Conservation (phyloP, 257 asterid genomes). For the Thymus mandschuricus region DNA sequence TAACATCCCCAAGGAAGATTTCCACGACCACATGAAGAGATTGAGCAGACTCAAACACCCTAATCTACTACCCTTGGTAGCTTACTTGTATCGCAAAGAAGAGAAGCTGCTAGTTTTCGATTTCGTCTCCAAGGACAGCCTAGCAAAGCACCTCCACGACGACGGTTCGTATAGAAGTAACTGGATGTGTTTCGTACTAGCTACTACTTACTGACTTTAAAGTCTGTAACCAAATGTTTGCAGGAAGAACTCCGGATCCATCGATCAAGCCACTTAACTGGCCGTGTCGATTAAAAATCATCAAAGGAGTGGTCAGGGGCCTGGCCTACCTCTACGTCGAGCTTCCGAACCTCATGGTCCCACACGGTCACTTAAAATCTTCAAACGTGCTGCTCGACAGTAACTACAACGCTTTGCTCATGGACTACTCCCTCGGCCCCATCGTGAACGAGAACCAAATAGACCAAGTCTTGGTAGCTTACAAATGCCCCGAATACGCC, state of each 20-base stretch:
- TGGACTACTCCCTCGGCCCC: conserved; percentile 83
- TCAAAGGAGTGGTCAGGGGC: conserved; percentile 84
- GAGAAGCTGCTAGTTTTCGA: conserved; percentile 84
- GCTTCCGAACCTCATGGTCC: conserved; percentile 61
- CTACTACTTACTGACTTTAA: too few relatives aligned
- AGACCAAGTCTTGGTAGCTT: conserved; percentile 63
- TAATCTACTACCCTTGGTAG: conserved; percentile 73
- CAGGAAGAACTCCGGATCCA: conserved; percentile 54
- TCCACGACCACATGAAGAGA: conserved; percentile 92
- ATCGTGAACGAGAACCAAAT: conserved; percentile 71
- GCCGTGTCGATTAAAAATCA: conserved; percentile 65
- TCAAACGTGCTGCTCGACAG: conserved; percentile 74
- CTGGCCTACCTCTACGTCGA: conserved; percentile 64
- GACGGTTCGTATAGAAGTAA: conserved; percentile 5
- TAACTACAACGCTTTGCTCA: conserved; percentile 57
- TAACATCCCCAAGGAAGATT: conserved; percentile 65
- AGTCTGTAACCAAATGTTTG: too few relatives aligned
- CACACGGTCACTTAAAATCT: conserved; percentile 87
- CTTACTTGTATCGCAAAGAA: conserved; percentile 83
- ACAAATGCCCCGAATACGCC: conserved; percentile 79
- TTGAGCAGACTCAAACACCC: conserved; percentile 68
- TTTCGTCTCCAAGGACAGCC: conserved; percentile 61
- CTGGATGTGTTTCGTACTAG: too few relatives aligned
- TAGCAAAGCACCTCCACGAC: conserved; percentile 79
- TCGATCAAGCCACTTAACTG: conserved; percentile 54